Evolutionary conservation across 148 eudicot genomes (phyloP).

Genomic region (Suaeda aralocaspica): DNA sequence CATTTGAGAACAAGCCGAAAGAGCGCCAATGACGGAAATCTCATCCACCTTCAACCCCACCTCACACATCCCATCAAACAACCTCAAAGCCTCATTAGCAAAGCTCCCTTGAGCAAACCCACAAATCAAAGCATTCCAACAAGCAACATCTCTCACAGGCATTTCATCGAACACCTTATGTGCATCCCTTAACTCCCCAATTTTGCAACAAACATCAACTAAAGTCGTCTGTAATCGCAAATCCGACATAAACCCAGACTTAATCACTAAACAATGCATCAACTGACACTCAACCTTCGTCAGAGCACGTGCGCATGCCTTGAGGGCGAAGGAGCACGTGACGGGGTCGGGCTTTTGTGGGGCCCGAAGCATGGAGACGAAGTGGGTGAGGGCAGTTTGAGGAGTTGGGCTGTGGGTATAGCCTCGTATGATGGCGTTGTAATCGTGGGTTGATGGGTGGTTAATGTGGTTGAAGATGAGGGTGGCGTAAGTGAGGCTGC

Average conservation of each 20-base stretch:
- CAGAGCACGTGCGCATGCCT: constrained; percentile 71
- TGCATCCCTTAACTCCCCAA: constrained; percentile 52
- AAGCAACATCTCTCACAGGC: constrained; percentile 50
- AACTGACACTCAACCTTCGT: constrained; percentile 39
- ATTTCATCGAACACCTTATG: constrained; percentile 66
- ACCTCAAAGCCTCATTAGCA: constrained; percentile 47
- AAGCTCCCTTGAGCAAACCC: constrained; percentile 72
- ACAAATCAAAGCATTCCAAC: constrained; percentile 73
- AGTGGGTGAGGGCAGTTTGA: constrained; percentile 35
- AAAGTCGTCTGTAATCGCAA: constrained; percentile 57
- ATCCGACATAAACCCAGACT: constrained; percentile 48
- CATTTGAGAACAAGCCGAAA: constrained; percentile 75
- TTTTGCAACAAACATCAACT: constrained; percentile 60
- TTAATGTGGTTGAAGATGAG: constrained; percentile 38
- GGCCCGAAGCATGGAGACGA: constrained; percentile 39
- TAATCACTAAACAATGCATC: constrained; percentile 50
- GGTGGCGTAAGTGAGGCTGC: constrained; percentile 49
- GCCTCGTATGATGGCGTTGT: constrained; percentile 75
- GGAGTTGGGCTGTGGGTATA: constrained; percentile 48
- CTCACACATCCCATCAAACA: constrained; percentile 37
- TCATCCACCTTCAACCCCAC: constrained; percentile 49
- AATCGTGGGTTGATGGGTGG: constrained; percentile 55
- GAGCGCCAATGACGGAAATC: constrained; percentile 63
- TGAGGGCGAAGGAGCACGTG: constrained; percentile 74
- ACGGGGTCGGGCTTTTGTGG: constrained; percentile 60